phyloP scores from a whole-genome alignment of 176 grass and related monocot genomes.

The Triticum turgidum region DNA sequence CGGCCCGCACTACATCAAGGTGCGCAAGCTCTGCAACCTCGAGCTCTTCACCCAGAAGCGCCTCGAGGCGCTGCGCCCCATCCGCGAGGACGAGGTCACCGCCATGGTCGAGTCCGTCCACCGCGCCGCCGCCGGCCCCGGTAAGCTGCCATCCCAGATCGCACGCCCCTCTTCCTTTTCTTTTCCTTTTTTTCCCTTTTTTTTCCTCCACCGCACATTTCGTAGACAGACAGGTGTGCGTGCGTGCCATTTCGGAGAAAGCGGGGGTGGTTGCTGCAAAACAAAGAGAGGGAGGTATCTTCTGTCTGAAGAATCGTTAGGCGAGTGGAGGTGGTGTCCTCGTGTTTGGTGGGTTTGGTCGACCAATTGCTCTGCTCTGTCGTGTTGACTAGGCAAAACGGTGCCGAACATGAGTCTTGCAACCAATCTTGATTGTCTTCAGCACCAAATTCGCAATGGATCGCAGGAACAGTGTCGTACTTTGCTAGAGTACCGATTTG shows the following conservation, averaged over 20 bases:
- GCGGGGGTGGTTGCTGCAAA: constrained; percentile 14
- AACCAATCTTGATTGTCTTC: no score
- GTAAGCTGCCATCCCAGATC: constrained; percentile 30
- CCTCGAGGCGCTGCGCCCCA: constrained; percentile 70
- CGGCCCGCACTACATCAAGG: constrained; percentile 89
- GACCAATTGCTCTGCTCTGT: background rate
- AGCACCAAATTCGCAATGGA: no score
- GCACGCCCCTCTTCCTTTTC: background rate
- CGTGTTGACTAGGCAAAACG: background rate
- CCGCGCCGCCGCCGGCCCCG: constrained; percentile 37
- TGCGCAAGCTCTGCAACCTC: constrained; percentile 87
- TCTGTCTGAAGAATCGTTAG: background rate
- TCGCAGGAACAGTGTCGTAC: background rate
- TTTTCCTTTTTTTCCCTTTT: no score
- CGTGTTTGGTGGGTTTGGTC: constrained; percentile 1
- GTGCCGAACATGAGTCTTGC: no score
- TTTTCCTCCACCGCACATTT: background rate
- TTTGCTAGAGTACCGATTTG: background rate
- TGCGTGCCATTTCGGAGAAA: background rate
- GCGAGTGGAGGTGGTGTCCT: background rate
- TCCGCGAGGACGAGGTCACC: constrained; percentile 84
- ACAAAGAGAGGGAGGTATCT: background rate
- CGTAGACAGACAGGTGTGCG: no score
- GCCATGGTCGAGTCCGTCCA: constrained; percentile 84
- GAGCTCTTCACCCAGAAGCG: constrained; percentile 84